Evolutionary conservation across 2,329 filamentous ascomycete species (phyloP), one percentile per base, ranked within the genome.

Genomic region (Aspergillus sp.): DNA sequence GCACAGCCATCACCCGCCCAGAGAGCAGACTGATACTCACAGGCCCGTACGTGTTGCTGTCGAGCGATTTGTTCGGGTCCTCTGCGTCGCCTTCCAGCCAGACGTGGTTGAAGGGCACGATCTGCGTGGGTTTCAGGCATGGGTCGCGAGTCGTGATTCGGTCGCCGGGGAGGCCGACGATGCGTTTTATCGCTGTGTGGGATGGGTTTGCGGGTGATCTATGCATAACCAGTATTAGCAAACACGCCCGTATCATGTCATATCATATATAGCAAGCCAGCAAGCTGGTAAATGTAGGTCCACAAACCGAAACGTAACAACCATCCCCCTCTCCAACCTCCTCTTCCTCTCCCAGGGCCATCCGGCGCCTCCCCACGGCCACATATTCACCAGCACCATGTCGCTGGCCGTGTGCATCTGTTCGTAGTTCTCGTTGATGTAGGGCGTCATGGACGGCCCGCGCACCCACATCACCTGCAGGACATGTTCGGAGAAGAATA

Each of bases 1-100:
- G 61, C 29, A 94, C 76, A 62, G 83, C 81, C 9, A 83, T 80
- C 13, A 90, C 82, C 57, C 77, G 82, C 0, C 90, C 90, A 32
- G 83, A 82, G 31, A 97, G 78, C 50, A 97, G 64, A 43, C 79
- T 80, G 51, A 80, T 81, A 26, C 86, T 85, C 38, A 94, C 82
- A 5, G 93, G 89, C 1, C 93, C 93, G 65, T 94, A 96, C 9
- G 82, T 82, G 67, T 95, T 95, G 66, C 90, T 95, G 69, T 98
- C 93, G 47, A 83, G 65, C 43, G 81, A 88, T 56, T 79, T 79
- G 40, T 78, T 76, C 55, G 80, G 78, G 57, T 79, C 78, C 27
- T 57, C 59, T 9, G 86, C 89, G 62, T 98, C 93, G 1, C 93
- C 93, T 64, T 97, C 91, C 1, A 98, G 82, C 93, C 93, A 98